Base-by-base conservation (phyloP, 179 eudicot species). In the Camellia oleifera region DNA sequence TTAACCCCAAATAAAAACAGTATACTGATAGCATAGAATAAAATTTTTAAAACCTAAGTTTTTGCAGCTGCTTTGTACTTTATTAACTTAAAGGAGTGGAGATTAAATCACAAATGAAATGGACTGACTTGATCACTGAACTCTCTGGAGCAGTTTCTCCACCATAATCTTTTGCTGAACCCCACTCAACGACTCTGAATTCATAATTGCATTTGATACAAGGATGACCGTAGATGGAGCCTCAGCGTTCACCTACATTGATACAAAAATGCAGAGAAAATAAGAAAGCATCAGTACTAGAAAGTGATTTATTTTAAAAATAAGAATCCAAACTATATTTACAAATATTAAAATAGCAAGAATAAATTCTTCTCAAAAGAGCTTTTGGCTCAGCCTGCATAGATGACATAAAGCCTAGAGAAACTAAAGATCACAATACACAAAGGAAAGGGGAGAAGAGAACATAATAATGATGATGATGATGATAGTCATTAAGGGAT, bases 191-290 rank as follows among this genome's bases (percentile, higher is more conserved):
- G 88, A 83, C 85, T 90, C 97, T 44, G 97, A 89, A 58, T 86
- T 89, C 90, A 87, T 87, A 81, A 94, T 90, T 52, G 95, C 90
- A 75, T 94, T 94, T 76, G 89, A 80, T 44, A 92, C 91, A 9
- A 94, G 85, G 82, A 94, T 87, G 65, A 89, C 84, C 45, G 89
- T 82, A 3, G 93, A 84, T 64, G 96, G 91, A 78, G 91, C 85
- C 20, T 87, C 88, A 1, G 98, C 97, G 74, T 94, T 94, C 83
- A 95, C 94, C 98, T 93, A 70, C n/a, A 67, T 40, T 62, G 54
- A 72, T 8, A 42, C 65, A 61, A 75, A 23, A 54, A 81, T 14
- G 78, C 2, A 46, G 1, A 61, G 7, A 46, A 9, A 66, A 3
- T 44, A 75, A 45, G 6, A 77, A 44, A 52, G 77, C 20, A 26